Conservation (phyloP, 2,329 filamentous ascomycete species). For the Metarhizium sp. region DNA sequence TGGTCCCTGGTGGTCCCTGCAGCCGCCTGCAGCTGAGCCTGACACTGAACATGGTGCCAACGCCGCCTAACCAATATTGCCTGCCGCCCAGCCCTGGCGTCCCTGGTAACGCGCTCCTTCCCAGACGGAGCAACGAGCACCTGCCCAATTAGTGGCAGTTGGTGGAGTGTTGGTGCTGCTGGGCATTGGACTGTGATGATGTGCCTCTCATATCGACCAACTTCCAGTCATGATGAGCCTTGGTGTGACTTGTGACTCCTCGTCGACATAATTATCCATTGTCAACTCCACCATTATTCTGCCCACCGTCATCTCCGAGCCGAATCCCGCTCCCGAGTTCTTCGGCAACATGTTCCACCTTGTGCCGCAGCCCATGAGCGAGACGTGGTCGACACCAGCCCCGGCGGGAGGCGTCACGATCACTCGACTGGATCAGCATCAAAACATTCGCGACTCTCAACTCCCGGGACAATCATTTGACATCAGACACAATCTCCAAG, state of each 20-base stretch:
- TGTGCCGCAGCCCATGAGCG: not conserved
- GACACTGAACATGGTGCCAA: no score
- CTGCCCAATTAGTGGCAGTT: no score
- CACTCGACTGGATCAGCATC: no score
- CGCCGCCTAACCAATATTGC: no score
- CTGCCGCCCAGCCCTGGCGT: no score
- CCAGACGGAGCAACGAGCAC: no score
- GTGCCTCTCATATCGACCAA: not conserved
- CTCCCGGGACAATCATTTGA: not conserved
- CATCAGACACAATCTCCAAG: not conserved
- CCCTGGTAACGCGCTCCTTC: no score
- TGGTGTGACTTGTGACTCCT: not conserved
- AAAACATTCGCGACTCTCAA: not conserved
- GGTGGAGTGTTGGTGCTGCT: no score
- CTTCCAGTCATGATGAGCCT: no score
- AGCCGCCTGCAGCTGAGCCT: no score
- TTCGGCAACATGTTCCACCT: not conserved
- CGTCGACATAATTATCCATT: not conserved
- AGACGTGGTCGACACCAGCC: not conserved
- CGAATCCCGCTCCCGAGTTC: not conserved
- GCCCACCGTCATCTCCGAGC: not conserved
- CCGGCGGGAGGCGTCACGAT: no score
- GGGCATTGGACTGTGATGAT: not conserved
- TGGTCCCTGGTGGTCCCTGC: no score
- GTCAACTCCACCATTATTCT: not conserved